Evolutionary conservation across 805 yeast genomes (phyloP).

Genomic region (Lipomyces mesembrius): DNA sequence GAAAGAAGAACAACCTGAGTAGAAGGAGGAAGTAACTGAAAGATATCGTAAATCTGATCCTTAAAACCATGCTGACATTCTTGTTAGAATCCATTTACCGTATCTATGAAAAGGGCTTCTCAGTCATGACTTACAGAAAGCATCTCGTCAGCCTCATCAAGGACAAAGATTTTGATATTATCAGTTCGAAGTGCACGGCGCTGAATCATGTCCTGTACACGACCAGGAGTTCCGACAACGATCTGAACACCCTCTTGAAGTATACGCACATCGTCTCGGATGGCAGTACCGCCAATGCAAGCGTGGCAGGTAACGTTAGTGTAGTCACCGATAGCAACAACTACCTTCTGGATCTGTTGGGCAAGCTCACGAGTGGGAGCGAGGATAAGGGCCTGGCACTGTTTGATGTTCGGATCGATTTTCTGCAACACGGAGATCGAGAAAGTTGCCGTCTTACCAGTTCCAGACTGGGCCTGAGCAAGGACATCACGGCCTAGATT

Average conservation of each 20-base stretch:
- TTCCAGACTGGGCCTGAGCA: slow-evolving; percentile 99
- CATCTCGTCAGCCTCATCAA: slow-evolving; percentile 98
- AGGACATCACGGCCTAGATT: slow-evolving; percentile 73
- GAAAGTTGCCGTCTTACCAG: slow-evolving; percentile 99
- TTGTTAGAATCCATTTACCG: background rate
- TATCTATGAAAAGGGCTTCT: background rate
- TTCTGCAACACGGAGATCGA: slow-evolving; percentile 90
- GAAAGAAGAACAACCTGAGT: slow-evolving; percentile 93
- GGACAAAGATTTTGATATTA: slow-evolving; percentile 79
- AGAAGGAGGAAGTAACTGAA: slow-evolving; percentile 77
- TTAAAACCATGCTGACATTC: slow-evolving; percentile 72
- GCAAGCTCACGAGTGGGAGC: slow-evolving; percentile 98
- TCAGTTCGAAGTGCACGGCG: slow-evolving; percentile 76
- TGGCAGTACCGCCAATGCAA: slow-evolving; percentile 90
- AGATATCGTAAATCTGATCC: slow-evolving; percentile 92
- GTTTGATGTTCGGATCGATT: slow-evolving; percentile 71
- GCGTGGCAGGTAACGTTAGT: slow-evolving; percentile 87
- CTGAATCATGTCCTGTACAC: slow-evolving; percentile 89
- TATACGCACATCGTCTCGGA: slow-evolving; percentile 77
- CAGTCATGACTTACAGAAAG: slow-evolving; percentile 51
- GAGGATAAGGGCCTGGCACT: slow-evolving; percentile 85
- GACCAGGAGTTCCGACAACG: slow-evolving; percentile 96
- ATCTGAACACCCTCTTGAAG: slow-evolving; percentile 83
- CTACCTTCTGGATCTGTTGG: slow-evolving; percentile 86
- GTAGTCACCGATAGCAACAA: slow-evolving; percentile 82